phyloP scores from a whole-genome alignment of 2,329 filamentous ascomycete genomes.

The Fusarium pseudocircinatum region DNA sequence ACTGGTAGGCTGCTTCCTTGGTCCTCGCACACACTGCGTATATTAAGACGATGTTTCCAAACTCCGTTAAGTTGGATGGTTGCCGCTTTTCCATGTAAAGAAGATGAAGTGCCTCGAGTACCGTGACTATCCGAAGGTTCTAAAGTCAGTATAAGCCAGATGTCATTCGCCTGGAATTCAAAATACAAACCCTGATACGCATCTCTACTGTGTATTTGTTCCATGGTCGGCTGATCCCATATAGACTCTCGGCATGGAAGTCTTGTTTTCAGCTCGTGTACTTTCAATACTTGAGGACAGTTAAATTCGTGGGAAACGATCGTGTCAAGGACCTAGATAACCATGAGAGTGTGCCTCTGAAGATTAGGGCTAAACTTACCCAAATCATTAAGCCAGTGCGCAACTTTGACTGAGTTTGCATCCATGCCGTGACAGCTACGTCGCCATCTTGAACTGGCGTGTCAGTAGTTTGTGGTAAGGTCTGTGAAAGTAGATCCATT shows the following conservation, averaged over 20 bases:
- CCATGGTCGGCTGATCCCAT: conserved; percentile 5
- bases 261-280: conserved; percentile 6
- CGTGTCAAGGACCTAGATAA: conserved; percentile 7
- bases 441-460: neutral
- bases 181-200: neutral
- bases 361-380: neutral
- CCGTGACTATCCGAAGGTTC: neutral
- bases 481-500: conserved; percentile 4
- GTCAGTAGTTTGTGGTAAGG: neutral
- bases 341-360: neutral
- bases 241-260: conserved; percentile 10
- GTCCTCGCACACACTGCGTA: conserved; percentile 21
- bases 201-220: neutral
- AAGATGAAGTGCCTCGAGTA: conserved; percentile 23
- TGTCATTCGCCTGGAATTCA: neutral
- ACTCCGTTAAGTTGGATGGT: conserved; percentile 24
- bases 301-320: conserved; percentile 14
- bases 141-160: neutral
- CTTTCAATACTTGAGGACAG: conserved; percentile 3
- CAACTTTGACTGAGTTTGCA: conserved; percentile 5
- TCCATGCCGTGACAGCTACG: neutral
- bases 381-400: conserved; percentile 18
- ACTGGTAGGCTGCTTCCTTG: conserved; percentile 17
- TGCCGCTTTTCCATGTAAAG: conserved; percentile 32
- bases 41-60: conserved; percentile 24